Conservation (phyloP, 2,329 filamentous ascomycete genomes). For the Seiridium cupressi region DNA sequence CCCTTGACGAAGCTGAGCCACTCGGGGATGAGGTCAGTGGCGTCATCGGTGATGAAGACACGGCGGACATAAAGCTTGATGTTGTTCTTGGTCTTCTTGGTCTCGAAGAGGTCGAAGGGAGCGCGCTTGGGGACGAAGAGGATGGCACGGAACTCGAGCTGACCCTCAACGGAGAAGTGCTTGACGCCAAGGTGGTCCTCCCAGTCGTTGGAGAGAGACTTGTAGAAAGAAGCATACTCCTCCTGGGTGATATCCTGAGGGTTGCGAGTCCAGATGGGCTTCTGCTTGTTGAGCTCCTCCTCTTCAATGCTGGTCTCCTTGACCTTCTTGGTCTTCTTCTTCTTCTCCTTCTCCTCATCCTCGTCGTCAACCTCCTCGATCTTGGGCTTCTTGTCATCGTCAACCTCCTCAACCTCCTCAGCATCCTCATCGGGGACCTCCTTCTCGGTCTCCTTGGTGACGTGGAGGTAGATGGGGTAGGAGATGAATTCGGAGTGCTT, state of each 20-base stretch:
- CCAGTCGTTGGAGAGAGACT: conserved; percentile 99
- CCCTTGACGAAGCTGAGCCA: conserved; percentile 99
- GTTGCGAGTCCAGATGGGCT: conserved; percentile 99
- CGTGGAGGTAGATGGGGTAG: conserved; percentile 99
- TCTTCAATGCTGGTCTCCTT: conserved; percentile 99
- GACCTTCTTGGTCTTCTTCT: conserved; percentile 98
- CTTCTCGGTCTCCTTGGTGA: conserved; percentile 98
- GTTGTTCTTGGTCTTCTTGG: conserved; percentile 99
- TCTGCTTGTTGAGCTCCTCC: conserved; percentile 99
- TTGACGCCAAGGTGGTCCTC: conserved; percentile 99
- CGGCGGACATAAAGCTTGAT: conserved; percentile 99
- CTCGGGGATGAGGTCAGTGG: conserved; percentile 97
- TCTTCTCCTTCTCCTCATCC: conserved; percentile 84
- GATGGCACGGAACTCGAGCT: conserved; percentile 99
- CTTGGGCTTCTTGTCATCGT: conserved; percentile 92
- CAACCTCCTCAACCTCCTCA: conserved; percentile 70
- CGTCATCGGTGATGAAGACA: conserved; percentile 99
- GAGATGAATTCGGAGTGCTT: conserved; percentile 99
- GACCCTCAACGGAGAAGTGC: conserved; percentile 99
- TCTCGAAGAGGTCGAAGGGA: conserved; percentile 99
- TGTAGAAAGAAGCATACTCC: conserved; percentile 99
- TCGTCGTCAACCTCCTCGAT: conserved; percentile 89
- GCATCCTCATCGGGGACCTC: conserved; percentile 97
- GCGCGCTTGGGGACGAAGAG: conserved; percentile 99
- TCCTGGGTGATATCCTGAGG: conserved; percentile 91